Evolutionary conservation across 1,284 basidiomycete species (phyloP).

Genomic region (Phylloporus gajari): DNA sequence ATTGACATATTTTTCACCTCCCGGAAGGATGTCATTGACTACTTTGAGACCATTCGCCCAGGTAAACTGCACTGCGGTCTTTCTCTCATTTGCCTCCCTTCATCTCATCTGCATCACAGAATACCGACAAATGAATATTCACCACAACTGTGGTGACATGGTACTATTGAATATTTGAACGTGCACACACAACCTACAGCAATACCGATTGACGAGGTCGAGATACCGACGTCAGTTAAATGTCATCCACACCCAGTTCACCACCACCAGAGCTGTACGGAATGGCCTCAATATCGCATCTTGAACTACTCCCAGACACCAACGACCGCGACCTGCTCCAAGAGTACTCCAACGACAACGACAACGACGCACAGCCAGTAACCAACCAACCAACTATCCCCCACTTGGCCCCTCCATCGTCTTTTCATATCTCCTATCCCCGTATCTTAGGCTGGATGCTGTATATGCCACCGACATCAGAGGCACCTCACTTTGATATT

Average conservation of each 20-base stretch:
- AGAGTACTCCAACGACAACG: conserved; percentile 52
- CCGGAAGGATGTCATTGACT: no score
- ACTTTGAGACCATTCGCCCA: no score
- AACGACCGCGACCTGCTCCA: conserved; percentile 48
- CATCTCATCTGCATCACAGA: no score
- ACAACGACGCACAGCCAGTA: conserved; percentile 49
- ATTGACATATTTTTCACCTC: no score
- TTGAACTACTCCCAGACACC: conserved; percentile 69
- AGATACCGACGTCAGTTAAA: background rate
- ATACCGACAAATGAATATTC: no score
- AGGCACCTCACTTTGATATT: conserved; percentile 58
- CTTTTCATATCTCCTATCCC: conserved; percentile 74
- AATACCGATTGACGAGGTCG: no score
- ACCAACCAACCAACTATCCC: conserved; percentile 55
- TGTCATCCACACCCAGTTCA: conserved; percentile 12
- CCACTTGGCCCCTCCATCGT: conserved; percentile 66
- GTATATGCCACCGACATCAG: conserved; percentile 61
- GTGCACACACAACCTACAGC: no score
- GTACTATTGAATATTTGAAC: no score
- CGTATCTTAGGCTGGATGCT: conserved; percentile 75
- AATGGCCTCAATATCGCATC: conserved; percentile 55
- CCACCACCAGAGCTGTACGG: conserved; percentile 18
- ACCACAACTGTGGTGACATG: no score
- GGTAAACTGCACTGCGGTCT: no score
- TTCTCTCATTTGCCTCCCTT: no score